A percentile compares a stretch with the other conserved stretches of the same genome.
Conservation (phyloP, 257 asterid species). For the Cinchona pubescens region DNA sequence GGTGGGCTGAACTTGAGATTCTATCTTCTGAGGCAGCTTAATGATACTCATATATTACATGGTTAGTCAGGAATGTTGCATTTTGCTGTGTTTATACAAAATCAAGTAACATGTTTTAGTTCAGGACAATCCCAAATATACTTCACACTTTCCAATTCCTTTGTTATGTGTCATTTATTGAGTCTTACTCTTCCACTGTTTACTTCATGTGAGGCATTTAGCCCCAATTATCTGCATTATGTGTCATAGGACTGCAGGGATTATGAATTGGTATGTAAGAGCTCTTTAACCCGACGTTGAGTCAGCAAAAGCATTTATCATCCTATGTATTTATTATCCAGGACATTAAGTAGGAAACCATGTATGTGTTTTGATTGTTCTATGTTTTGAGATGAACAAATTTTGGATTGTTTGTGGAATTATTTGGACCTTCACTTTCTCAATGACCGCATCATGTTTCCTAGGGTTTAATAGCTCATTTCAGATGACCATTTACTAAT, state of each 20-base stretch:
- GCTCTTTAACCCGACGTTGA: constrained; percentile 3
- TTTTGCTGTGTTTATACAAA: not conserved
- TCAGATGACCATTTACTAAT: not conserved
- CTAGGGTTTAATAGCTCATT: not conserved
- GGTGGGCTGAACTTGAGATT: constrained; percentile 99
- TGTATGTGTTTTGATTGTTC: not conserved
- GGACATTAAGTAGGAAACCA: not conserved
- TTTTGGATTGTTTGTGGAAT: not conserved
- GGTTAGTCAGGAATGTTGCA: not conserved
- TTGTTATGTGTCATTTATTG: constrained; percentile 1
- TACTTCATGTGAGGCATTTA: not conserved
- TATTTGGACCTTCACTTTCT: not conserved
- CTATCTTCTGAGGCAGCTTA: constrained; percentile 74
- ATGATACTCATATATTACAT: not conserved
- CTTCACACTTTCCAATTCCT: not conserved
- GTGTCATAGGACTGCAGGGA: not conserved
- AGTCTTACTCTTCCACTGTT: constrained; percentile 13
- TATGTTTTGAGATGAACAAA: not conserved
- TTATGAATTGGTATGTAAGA: constrained; percentile 14
- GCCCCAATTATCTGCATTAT: not conserved
- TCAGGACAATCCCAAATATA: not conserved
- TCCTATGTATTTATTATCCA: constrained; percentile 5
- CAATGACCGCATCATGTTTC: not conserved
- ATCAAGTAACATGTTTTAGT: not conserved
- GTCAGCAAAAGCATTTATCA: constrained; percentile 1